Conservation (phyloP, 495 filamentous ascomycete genomes). For the Oidiodendron maius region DNA sequence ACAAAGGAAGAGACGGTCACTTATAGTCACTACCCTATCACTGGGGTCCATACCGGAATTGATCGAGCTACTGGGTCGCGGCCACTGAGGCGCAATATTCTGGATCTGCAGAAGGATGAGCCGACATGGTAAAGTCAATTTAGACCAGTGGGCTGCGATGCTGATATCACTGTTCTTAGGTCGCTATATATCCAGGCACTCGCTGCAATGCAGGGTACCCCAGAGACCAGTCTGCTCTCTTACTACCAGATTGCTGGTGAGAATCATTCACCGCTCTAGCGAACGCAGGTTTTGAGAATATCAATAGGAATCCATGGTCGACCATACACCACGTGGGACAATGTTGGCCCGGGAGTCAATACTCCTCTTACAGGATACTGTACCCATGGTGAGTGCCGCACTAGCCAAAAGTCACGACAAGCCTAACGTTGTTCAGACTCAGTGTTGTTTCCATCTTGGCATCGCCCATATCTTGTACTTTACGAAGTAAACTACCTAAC, state of each 20-base stretch:
- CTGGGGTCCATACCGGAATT: slow-evolving; percentile 13
- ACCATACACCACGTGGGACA: slow-evolving; percentile 41
- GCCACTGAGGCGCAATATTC: slow-evolving; percentile 17
- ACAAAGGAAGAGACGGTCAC: not conserved
- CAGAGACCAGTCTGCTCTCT: slow-evolving; percentile 36
- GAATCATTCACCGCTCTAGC: slow-evolving; percentile 9
- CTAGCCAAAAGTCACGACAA: slow-evolving; percentile 2
- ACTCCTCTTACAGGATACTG: slow-evolving; percentile 36
- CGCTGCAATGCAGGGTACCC: slow-evolving; percentile 29
- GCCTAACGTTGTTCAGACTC: slow-evolving; percentile 19
- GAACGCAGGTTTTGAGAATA: slow-evolving; percentile 5
- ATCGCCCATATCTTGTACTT: slow-evolving; percentile 41
- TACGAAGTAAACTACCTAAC: slow-evolving; percentile 29
- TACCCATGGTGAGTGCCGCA: slow-evolving; percentile 27
- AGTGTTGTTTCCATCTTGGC: slow-evolving; percentile 39
- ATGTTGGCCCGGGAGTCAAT: slow-evolving; percentile 25
- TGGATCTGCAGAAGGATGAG: slow-evolving; percentile 18
- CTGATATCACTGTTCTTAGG: not conserved
- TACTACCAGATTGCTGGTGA: slow-evolving; percentile 44
- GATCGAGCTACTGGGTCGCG: slow-evolving; percentile 2
- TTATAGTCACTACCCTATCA: slow-evolving; percentile 8
- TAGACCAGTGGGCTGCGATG: not conserved
- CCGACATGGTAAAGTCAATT: slow-evolving; percentile 9
- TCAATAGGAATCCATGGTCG: slow-evolving; percentile 43
- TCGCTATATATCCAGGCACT: slow-evolving; percentile 38